A percentile compares a stretch with the other conserved stretches of the same genome.
phyloP scores from a whole-genome alignment of 2,329 filamentous ascomycete genomes.

The Neoscytalidium dimidiatum region DNA sequence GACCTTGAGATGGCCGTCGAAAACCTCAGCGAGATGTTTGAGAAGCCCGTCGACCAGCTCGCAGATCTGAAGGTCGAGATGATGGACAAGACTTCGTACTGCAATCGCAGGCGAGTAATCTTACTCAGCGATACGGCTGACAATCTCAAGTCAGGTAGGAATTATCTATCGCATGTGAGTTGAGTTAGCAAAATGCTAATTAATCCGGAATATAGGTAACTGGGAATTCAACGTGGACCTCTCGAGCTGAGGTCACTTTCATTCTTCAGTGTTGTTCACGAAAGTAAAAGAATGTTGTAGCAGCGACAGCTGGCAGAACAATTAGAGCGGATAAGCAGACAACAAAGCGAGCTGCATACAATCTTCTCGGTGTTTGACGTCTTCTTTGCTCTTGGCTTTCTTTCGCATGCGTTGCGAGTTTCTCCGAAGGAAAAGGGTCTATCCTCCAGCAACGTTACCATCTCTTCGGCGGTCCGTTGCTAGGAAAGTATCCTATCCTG shows the following conservation, averaged over 20 bases:
- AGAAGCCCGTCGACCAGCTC: constrained; percentile 89
- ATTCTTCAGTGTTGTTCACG: not conserved
- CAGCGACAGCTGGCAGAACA: not conserved
- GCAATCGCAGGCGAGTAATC: constrained; percentile 88
- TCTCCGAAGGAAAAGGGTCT: not conserved
- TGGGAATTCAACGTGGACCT: constrained; percentile 20
- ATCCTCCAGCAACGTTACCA: not conserved
- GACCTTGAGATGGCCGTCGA: constrained; percentile 97
- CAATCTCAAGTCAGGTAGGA: constrained; percentile 82
- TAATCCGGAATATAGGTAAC: not conserved
- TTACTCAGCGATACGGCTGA: constrained; percentile 90
- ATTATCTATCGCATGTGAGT: not conserved
- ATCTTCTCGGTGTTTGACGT: not conserved
- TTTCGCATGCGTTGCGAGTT: not conserved
- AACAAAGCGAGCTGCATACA: not conserved
- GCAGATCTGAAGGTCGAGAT: constrained; percentile 91
- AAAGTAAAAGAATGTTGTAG: not conserved
- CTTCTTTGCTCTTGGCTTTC: not conserved
- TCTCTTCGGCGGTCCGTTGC: not conserved
- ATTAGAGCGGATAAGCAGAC: not conserved
- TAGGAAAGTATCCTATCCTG: not conserved
- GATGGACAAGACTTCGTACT: constrained; percentile 97
- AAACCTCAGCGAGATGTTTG: constrained; percentile 97
- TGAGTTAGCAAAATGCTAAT: not conserved
- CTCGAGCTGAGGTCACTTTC: not conserved